Conservation (phyloP, 106 monocot genomes). For the Dendrobium chrysotoxum region DNA sequence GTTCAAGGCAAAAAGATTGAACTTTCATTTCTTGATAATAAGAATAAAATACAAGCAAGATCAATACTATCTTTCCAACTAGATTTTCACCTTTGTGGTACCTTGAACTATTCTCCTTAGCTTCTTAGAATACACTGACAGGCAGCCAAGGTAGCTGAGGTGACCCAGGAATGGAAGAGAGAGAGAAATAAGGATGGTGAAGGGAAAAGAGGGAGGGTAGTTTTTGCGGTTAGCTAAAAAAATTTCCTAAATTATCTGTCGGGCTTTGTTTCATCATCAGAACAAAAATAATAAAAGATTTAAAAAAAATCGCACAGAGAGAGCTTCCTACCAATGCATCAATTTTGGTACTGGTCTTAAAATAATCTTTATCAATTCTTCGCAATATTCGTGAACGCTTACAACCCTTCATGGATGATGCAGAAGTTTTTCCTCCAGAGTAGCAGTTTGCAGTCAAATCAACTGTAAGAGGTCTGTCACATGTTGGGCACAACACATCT, state of each 20-base stretch:
- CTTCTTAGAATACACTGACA: background rate
- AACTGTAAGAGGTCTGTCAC: constrained; percentile 75
- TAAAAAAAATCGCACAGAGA: background rate
- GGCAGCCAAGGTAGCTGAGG: background rate
- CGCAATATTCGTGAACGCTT: constrained; percentile 62
- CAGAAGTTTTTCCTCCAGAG: constrained; percentile 22
- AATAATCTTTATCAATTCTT: constrained; percentile 39
- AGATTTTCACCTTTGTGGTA: background rate
- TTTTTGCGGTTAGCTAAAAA: background rate
- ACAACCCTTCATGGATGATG: constrained; percentile 25
- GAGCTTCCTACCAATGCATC: constrained; percentile 65
- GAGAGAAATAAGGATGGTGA: background rate
- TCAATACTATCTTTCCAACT: too few species aligned
- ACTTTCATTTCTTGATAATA: too few species aligned
- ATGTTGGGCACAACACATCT: constrained; percentile 61
- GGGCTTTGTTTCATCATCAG: background rate
- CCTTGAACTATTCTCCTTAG: background rate
- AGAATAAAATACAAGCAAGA: too few species aligned
- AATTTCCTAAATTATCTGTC: background rate
- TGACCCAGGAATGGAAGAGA: background rate
- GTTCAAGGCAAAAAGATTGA: too few species aligned
- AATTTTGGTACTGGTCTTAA: constrained; percentile 85
- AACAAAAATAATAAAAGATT: background rate
- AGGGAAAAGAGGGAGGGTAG: background rate
- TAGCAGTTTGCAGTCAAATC: constrained; percentile 42